Evolutionary conservation across 768 basidiomycete species (phyloP), one percentile per base, ranked within the genome.

Genomic region (Flagelloscypha sp.): DNA sequence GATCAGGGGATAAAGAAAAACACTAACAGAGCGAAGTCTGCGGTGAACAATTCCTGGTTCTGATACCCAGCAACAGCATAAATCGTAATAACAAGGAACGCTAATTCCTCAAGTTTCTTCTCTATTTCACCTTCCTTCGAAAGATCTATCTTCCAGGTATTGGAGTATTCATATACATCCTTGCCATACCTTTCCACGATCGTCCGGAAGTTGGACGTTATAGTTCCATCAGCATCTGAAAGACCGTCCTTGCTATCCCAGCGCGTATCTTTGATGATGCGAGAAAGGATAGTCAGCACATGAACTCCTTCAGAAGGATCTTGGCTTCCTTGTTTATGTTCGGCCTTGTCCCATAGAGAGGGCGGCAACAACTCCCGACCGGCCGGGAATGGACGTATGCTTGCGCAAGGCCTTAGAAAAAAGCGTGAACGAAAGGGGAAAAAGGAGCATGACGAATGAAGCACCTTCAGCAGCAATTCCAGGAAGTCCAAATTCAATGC

Each of bases 381-480:
- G 59, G 10, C 56, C 49, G 5, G 63, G 40, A 5, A 42, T 78
- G 71, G 5, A 74, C 66, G 3, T 74, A 68, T 1, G 72, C 53
- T 53, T 71, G 65, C 1, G 78, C 76, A 4, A 82, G 61, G 24
- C 77, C 79, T n/a, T 78, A 33, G 24, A 15, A 31, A 42, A 27
- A 13, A 35, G 17, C 25, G 15, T 21, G 11, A 30, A 16, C 16
- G 19, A n/a, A 6, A 18, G 4, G 23, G 17, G 30, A 15, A 15
- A 18, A 27, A 12, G 18, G 12, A 30, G 17, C 10, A 17, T 4
- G 4, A 19, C 11, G 19, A 23, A 22, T 22, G 32, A 20, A 43
- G 16, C 35, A 79, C 81, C 82, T 61, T 84, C 80, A 1, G 72
- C 72, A 2, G 73, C 53, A 30, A 80, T 52, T 1, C 79, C 81